Evolutionary conservation across 108 stramenopile genomes (phyloP).

Genomic region (Mayamaea pseudoterrestris): DNA sequence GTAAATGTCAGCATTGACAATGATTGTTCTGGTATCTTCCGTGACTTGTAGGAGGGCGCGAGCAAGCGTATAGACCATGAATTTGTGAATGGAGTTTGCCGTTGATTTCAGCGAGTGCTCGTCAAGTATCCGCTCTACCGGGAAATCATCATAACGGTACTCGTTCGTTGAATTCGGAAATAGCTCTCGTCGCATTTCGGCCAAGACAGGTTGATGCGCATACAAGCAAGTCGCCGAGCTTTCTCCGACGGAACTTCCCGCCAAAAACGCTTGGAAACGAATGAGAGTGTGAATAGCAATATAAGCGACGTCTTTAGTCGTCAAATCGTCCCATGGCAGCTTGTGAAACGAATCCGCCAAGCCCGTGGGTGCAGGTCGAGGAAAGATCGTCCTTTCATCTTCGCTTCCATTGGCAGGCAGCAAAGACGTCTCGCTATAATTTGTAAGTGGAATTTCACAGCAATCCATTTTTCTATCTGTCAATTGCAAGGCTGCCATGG

Average conservation of each 20-base stretch:
- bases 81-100: conserved; percentile 31
- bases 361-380: conserved; percentile 26
- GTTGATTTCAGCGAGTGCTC: neutral
- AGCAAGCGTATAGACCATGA: conserved; percentile 46
- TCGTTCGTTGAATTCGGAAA: neutral
- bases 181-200: conserved; percentile 45
- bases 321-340: conserved; percentile 49
- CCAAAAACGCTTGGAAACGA: conserved; percentile 37
- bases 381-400: conserved; percentile 12
- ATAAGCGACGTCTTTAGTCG: conserved; percentile 15
- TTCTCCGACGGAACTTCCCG: conserved; percentile 77
- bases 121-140: too few relatives aligned
- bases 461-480: conserved; percentile 89
- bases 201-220: conserved; percentile 52
- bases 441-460: conserved; percentile 66
- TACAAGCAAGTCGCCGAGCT: conserved; percentile 78
- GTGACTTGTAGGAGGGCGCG: conserved; percentile 48
- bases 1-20: conserved; percentile 84
- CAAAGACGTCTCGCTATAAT: too few relatives aligned
- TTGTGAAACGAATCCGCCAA: conserved; percentile 26
- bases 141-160: too few relatives aligned
- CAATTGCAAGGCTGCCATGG: conserved; percentile 87
- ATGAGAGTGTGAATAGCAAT: conserved; percentile 28
- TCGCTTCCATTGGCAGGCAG: conserved; percentile 3
- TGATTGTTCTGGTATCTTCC: conserved; percentile 46